A percentile compares a stretch with the other conserved stretches of the same genome.
Evolutionary conservation across 2,329 filamentous ascomycete genomes (phyloP).

Genomic region (Botrytis fragariae): DNA sequence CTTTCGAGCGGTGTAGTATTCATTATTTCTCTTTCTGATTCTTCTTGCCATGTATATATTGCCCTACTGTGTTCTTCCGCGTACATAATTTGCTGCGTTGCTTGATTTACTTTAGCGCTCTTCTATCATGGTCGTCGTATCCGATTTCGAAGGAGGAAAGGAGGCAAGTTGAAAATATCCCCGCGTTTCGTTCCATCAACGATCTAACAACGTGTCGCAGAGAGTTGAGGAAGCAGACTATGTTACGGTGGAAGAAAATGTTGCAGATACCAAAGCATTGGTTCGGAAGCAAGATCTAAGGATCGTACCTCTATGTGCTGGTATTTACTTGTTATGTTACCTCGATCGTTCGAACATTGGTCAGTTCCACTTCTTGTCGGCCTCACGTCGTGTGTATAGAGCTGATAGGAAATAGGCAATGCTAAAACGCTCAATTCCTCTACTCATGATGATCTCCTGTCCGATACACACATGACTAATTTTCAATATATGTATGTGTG

Average conservation of each 20-base stretch:
- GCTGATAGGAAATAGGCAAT: slow-evolving; percentile 43
- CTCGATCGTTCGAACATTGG: slow-evolving; percentile 68
- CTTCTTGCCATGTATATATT: background rate
- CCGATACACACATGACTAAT: slow-evolving; percentile 59
- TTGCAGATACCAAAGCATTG: slow-evolving; percentile 41
- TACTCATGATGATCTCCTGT: slow-evolving; percentile 59
- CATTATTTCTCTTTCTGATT: background rate
- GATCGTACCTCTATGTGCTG: slow-evolving; percentile 61
- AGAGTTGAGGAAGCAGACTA: slow-evolving; percentile 3
- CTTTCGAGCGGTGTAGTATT: background rate
- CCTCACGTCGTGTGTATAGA: too few relatives aligned
- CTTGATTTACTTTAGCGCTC: background rate
- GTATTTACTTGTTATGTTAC: slow-evolving; percentile 66
- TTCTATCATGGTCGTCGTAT: background rate
- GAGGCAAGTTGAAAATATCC: background rate
- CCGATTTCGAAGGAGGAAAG: slow-evolving; percentile 4
- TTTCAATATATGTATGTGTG: slow-evolving; percentile 54
- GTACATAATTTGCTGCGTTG: background rate
- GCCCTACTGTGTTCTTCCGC: background rate
- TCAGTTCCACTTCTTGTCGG: slow-evolving; percentile 25
- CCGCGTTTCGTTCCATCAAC: background rate
- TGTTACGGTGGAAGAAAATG: slow-evolving; percentile 5
- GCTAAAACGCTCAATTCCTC: slow-evolving; percentile 63
- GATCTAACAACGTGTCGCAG: background rate
- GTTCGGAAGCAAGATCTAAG: slow-evolving; percentile 59